A percentile compares a stretch with the other conserved stretches of the same genome.
phyloP scores from a whole-genome alignment of 371 early-diverging fungal genomes.

The Mucor sp. region DNA sequence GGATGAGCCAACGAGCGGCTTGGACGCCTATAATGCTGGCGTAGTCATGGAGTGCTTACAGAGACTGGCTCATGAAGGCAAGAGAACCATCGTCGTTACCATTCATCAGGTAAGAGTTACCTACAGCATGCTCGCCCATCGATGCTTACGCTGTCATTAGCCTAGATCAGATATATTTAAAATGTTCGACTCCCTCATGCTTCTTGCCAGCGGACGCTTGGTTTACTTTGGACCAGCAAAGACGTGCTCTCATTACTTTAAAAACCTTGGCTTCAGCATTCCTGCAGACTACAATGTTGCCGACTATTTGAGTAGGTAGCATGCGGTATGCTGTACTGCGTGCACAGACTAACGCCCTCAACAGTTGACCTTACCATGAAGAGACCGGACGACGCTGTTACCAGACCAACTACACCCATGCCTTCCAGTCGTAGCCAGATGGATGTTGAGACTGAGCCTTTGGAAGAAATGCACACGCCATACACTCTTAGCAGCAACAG shows the following conservation, averaged over 20 bases:
- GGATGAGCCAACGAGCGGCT: conserved; percentile 89
- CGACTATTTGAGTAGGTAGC: conserved; percentile 62
- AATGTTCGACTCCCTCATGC: conserved; percentile 79
- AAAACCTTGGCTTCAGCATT: conserved; percentile 63
- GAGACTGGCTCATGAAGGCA: conserved; percentile 61
- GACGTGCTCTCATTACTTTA: conserved; percentile 51
- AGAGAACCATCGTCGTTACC: conserved; percentile 75
- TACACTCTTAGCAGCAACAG: background rate
- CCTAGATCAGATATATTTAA: conserved; percentile 82
- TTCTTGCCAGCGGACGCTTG: conserved; percentile 69
- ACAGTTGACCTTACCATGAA: conserved; percentile 53
- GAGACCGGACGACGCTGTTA: conserved; percentile 22
- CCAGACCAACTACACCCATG: conserved; percentile 9
- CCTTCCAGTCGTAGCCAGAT: background rate
- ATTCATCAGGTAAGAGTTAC: conserved; percentile 67
- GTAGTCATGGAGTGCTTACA: conserved; percentile 78
- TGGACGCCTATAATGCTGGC: conserved; percentile 88
- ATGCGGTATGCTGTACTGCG: background rate
- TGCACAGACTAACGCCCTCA: background rate
- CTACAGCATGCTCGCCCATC: background rate
- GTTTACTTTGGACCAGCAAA: conserved; percentile 65
- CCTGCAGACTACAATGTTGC: conserved; percentile 84
- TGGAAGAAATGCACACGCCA: conserved; percentile 17
- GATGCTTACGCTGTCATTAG: conserved; percentile 21
- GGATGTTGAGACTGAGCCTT: background rate